Conservation (phyloP, 441 rosid genomes). For the Kokia cookei region DNA sequence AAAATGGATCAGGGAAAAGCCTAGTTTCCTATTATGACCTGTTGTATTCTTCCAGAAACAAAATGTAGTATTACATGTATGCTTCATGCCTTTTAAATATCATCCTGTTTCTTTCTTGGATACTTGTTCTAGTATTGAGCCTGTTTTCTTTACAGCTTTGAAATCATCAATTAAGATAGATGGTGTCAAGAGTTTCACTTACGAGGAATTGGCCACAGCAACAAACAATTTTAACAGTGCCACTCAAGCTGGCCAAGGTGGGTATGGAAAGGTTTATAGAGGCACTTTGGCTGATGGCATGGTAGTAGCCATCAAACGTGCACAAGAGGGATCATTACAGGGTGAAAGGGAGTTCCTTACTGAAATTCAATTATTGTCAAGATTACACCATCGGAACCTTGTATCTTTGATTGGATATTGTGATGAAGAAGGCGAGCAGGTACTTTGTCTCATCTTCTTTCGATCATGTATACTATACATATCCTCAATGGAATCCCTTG, state of each 20-base stretch:
- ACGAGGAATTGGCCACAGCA: slow-evolving; percentile 66
- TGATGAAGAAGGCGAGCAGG: slow-evolving; percentile 97
- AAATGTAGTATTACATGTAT: background rate
- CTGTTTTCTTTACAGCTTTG: slow-evolving; percentile 39
- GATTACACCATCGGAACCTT: slow-evolving; percentile 93
- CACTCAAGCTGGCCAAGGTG: slow-evolving; percentile 87
- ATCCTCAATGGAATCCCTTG: background rate
- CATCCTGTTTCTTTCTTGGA: background rate
- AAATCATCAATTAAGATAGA: slow-evolving; percentile 65
- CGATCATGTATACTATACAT: background rate
- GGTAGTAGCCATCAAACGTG: slow-evolving; percentile 85
- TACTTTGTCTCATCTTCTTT: slow-evolving; percentile 13
- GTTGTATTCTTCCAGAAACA: background rate
- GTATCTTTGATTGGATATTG: slow-evolving; percentile 88
- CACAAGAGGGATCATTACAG: slow-evolving; percentile 87
- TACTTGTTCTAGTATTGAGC: background rate
- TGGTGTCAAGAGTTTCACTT: slow-evolving; percentile 80
- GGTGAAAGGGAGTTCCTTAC: slow-evolving; percentile 93
- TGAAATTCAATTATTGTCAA: slow-evolving; percentile 78
- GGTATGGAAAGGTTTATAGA: slow-evolving; percentile 88
- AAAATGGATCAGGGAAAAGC: background rate
- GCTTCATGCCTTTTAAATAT: background rate
- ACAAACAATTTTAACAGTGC: slow-evolving; percentile 68
- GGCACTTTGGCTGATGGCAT: slow-evolving; percentile 64
- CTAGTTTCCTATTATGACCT: background rate